A percentile compares a stretch with the other conserved stretches of the same genome.
Evolutionary conservation across 345 rosid genomes (phyloP).

Genomic region (Brassica napus): Da-Ae NC_063447.1:2481501-2482000

Average conservation of each 20-base stretch:
- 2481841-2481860: constrained; percentile 69
- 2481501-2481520: neutral
- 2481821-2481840: constrained; percentile 90
- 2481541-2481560: neutral
- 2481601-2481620: neutral
- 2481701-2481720: constrained; percentile 76
- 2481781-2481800: neutral
- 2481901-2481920: constrained; percentile 24
- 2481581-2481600: neutral
- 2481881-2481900: constrained; percentile 85
- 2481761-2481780: neutral
- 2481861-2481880: constrained; percentile 77
- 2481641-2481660: constrained; percentile 54
- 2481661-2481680: constrained; percentile 61
- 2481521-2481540: neutral
- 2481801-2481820: constrained; percentile 83
- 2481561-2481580: neutral
- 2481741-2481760: constrained; percentile 30
- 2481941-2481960: constrained; percentile 10
- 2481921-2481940: constrained; percentile 10
- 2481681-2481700: constrained; percentile 89
- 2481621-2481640: constrained; percentile 53
- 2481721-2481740: constrained; percentile 62
- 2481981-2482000: constrained; percentile 47
- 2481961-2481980: constrained; percentile 6